Evolutionary conservation across 768 basidiomycete species (phyloP).

Genomic region (Tylopilus plumbeoviolaceoides): DNA sequence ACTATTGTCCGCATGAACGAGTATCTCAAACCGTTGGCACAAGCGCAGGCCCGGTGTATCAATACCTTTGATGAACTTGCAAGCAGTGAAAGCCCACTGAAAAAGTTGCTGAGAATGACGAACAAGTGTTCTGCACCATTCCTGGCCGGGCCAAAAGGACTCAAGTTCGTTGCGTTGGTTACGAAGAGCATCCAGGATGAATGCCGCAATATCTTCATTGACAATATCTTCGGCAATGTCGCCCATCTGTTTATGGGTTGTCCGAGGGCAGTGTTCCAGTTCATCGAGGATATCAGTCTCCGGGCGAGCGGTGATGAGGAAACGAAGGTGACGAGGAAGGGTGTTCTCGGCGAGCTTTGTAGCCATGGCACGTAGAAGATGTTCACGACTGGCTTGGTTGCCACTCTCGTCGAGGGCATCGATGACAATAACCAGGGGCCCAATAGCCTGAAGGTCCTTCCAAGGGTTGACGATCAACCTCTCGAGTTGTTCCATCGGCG

Average conservation of each 20-base stretch:
- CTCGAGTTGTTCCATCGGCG: constrained; percentile 14
- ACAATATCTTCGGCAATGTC: not conserved
- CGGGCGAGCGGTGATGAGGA: constrained; percentile 11
- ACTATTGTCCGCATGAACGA: too few species aligned
- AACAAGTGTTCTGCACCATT: too few species aligned
- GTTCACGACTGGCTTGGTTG: constrained; percentile 1
- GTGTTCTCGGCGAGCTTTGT: not conserved
- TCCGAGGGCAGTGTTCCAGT: constrained; percentile 6
- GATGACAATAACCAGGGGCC: constrained; percentile 27
- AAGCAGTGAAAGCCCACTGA: constrained; percentile 1
- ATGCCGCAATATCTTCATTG: not conserved
- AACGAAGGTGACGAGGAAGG: constrained; percentile 10
- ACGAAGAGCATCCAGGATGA: not conserved
- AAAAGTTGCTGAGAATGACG: constrained; percentile 18
- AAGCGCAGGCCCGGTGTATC: not conserved
- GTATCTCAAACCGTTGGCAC: not conserved
- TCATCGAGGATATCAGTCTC: constrained; percentile 5
- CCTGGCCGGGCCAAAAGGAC: not conserved
- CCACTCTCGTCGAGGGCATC: constrained; percentile 27
- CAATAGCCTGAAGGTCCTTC: constrained; percentile 7
- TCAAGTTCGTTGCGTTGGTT: not conserved
- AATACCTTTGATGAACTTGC: constrained; percentile 12
- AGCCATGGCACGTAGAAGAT: constrained; percentile 14
- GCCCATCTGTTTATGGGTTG: constrained; percentile 12
- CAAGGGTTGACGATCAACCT: constrained; percentile 21